These are phyloP conservation scores for Phytophthora ohioensis DNA, from an alignment of 352 stramenopile species.

Conservation along the genomic window DNA sequence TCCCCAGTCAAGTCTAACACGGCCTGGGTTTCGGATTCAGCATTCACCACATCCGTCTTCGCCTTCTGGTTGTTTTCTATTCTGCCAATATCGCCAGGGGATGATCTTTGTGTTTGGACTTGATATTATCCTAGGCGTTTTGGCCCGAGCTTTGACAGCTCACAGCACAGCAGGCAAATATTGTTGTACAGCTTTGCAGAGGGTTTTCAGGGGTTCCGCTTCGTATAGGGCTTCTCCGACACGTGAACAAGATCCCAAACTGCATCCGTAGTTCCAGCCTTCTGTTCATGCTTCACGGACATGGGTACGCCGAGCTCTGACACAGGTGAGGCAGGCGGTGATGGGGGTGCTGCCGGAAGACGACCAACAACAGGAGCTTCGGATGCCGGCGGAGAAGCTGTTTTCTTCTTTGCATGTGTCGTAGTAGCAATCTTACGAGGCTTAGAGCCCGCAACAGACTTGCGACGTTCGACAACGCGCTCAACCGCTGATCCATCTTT, in stretches of 20 bases:
- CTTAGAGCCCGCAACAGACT: neutral
- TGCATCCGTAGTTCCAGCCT: slow-evolving; percentile 1
- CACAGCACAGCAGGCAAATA: slow-evolving; percentile 10
- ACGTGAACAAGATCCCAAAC: slow-evolving; percentile 14
- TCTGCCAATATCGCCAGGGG: slow-evolving; percentile 1
- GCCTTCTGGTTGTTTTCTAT: slow-evolving; percentile 1
- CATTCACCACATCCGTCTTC: neutral
- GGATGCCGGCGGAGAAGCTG: neutral
- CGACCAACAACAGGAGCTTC: neutral
- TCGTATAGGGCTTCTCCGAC: slow-evolving; percentile 1
- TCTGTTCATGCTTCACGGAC: neutral
- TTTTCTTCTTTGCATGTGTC: neutral
- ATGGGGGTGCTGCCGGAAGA: neutral
- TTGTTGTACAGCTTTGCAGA: neutral
- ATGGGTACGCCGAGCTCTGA: neutral
- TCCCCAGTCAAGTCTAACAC: neutral
- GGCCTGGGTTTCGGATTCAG: neutral
- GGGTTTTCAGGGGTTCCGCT: slow-evolving; percentile 10
- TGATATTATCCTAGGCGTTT: slow-evolving; percentile 18
- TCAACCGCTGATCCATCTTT: neutral
- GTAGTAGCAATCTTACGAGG: neutral
- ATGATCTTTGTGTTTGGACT: slow-evolving; percentile 8
- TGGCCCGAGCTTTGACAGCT: neutral
- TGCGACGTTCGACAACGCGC: neutral
- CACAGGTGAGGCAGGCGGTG: neutral